A percentile compares a stretch with the other conserved stretches of the same genome.
Evolutionary conservation across 176 grass and related monocot genomes (phyloP).

Genomic region (Olyra latifolia): DNA sequence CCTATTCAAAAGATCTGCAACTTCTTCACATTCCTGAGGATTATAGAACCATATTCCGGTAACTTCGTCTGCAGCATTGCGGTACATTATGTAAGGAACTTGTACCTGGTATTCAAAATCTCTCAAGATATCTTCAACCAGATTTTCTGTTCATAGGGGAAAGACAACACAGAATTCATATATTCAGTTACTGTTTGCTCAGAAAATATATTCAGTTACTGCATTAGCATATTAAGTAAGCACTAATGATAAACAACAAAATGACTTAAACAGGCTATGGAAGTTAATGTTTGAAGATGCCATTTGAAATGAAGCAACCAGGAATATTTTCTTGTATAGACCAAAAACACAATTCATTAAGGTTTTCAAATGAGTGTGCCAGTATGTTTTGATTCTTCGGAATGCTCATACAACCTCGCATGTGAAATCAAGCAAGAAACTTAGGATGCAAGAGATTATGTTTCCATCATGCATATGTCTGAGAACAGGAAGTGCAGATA

Average conservation of each 20-base stretch:
- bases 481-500: not conserved
- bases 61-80: slow-evolving; percentile 46
- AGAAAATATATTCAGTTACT: not conserved
- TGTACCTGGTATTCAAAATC: slow-evolving; percentile 50
- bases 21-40: slow-evolving; percentile 60
- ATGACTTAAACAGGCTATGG: not conserved
- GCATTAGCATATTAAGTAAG: not conserved
- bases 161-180: slow-evolving; percentile 3
- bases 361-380: not conserved
- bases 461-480: not conserved
- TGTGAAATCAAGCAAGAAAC: not conserved
- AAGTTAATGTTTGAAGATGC: not conserved
- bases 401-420: not conserved
- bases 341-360: not conserved
- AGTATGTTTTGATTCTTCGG: not conserved
- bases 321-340: not conserved
- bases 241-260: slow-evolving; percentile 4
- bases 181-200: not conserved
- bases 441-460: not conserved
- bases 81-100: slow-evolving; percentile 55
- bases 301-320: not conserved
- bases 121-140: slow-evolving; percentile 50
- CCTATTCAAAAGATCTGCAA: slow-evolving; percentile 54
- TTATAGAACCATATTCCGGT: slow-evolving; percentile 72
- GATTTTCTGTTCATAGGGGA: slow-evolving; percentile 58